phyloP scores from a whole-genome alignment of 2,329 filamentous ascomycete genomes.

The Verticillium isaacii region DNA sequence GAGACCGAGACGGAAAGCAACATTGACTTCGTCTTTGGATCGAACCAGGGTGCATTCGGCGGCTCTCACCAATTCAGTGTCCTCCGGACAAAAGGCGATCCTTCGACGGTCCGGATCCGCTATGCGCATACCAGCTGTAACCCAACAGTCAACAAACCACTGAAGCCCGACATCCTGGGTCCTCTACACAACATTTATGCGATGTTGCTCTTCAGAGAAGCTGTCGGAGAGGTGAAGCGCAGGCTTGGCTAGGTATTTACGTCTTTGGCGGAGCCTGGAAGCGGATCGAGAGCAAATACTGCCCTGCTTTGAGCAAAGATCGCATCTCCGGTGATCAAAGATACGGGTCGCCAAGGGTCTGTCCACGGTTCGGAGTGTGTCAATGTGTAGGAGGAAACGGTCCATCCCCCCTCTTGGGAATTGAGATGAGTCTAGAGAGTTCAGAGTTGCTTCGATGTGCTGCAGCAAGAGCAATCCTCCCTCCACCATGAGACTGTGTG shows the following conservation, averaged over 20 bases:
- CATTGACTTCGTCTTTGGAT: constrained; percentile 24
- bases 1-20: constrained; percentile 13
- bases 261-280: too few species aligned
- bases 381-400: too few species aligned
- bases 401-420: too few species aligned
- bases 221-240: constrained; percentile 13
- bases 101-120: constrained; percentile 6
- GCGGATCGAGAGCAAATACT: too few species aligned
- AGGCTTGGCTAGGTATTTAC: not conserved
- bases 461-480: too few species aligned
- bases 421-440: too few species aligned
- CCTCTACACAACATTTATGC: constrained; percentile 19
- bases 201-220: constrained; percentile 19
- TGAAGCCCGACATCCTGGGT: constrained; percentile 10
- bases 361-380: too few species aligned
- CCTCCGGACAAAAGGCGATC: constrained; percentile 5
- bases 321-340: too few species aligned
- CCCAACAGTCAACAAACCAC: constrained; percentile 14
- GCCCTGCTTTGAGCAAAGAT: too few species aligned
- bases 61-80: constrained; percentile 24
- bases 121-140: constrained; percentile 20
- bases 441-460: too few species aligned
- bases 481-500: too few species aligned
- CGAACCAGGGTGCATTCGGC: constrained; percentile 16
- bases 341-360: too few species aligned